Base-by-base conservation (phyloP, 805 yeast species). In the Clavispora vitiphila region DNA sequence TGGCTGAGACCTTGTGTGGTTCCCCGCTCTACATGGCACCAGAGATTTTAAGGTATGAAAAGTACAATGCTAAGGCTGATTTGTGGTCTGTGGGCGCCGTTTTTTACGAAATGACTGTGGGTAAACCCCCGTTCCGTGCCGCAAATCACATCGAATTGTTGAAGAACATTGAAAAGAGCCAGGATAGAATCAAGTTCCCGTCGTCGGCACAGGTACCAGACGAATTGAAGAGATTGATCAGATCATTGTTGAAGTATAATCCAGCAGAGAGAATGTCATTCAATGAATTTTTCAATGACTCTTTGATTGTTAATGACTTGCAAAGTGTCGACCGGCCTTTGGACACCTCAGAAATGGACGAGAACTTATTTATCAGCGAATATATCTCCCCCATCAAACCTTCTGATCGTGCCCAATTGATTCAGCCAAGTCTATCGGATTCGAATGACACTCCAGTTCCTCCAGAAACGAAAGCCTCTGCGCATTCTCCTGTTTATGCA, bases 1-100 rank as follows among this genome's bases (percentile, higher is more conserved):
- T 93, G 78, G 98, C 98, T 1, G 99, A 93, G 60, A 93, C 99
- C 1, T 70, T 93, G 51, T 93, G 99, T 72, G 99, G 99, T 1
- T 87, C 96, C 9, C 99, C 99, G 3, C 74, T 93, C 34, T 93
- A 93, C 64, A 93, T 93, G 99, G 99, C 99, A 0, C 99, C 99
- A 0, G 99, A 93, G 65, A 93, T 93, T 37, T 69, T 93, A 53
- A 74, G 95, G 48, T 90, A 87, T 57, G 97, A 93, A 60, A 93
- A 89, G 64, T 93, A 93, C 66, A 89, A 90, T 53, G 99, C 98
- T 5, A 90, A 89, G 60, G 98, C 97, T 0, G 99, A 93, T 60
- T 65, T 93, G 49, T 93, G 99, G 99, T 89, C 97, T 6, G 96
- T 91, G 4, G 99, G 99, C 3, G 95, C 98, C 1, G 98, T 93